These are phyloP conservation scores for Penicillium sp. DNA, from an alignment of 2,329 filamentous ascomycete species.

Conservation along the genomic window DNA sequence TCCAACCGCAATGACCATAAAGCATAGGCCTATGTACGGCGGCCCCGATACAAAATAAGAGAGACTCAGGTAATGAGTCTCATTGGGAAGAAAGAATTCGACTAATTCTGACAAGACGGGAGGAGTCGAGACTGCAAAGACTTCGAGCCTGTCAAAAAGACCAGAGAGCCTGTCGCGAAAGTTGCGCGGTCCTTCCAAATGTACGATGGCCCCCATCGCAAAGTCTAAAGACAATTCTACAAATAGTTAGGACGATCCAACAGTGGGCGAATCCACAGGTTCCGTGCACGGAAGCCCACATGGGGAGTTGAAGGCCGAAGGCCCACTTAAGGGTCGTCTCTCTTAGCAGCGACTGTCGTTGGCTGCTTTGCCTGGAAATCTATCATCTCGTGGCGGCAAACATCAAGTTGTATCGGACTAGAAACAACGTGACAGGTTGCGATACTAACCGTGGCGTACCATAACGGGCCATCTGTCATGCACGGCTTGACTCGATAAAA, in stretches of 20 bases:
- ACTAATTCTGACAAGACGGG: constrained; percentile 19
- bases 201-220: constrained; percentile 10
- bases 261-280: constrained; percentile 3
- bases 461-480: constrained; percentile 4
- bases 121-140: constrained; percentile 16
- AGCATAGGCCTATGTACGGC: constrained; percentile 24
- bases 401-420: not conserved
- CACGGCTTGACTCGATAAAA: constrained; percentile 6
- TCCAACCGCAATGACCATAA: constrained; percentile 17
- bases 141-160: constrained; percentile 15
- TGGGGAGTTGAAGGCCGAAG: constrained; percentile 4
- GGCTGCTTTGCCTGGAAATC: constrained; percentile 2
- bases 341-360: constrained; percentile 6
- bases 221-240: constrained; percentile 17
- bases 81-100: constrained; percentile 26
- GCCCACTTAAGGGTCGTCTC: constrained; percentile 10
- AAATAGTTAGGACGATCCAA: constrained; percentile 7
- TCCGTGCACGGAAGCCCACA: constrained; percentile 20
- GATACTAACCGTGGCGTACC: constrained; percentile 10
- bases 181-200: constrained; percentile 15
- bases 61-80: constrained; percentile 14
- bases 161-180: constrained; percentile 3
- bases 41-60: constrained; percentile 17
- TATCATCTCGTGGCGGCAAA: constrained; percentile 15
- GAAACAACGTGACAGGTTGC: constrained; percentile 14